These are phyloP conservation scores for Ophiocytium majus DNA, from an alignment of 352 stramenopile genomes.

Conservation along the genomic window DNA sequence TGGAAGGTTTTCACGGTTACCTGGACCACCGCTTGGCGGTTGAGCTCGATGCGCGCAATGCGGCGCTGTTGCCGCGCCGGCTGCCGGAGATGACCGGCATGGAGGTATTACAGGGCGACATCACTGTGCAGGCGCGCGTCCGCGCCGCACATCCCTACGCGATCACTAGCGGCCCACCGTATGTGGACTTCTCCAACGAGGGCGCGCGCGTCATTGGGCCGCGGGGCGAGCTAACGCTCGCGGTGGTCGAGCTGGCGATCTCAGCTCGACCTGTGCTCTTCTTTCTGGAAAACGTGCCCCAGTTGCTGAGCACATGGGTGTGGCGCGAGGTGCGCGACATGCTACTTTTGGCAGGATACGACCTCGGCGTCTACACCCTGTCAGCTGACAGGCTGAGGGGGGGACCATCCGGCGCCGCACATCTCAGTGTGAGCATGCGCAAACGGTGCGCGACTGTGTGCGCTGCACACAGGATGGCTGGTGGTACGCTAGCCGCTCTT, in stretches of 20 bases:
- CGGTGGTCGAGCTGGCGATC: background rate
- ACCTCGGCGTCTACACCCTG: background rate
- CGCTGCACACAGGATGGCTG: background rate
- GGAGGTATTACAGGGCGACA: too few relatives aligned
- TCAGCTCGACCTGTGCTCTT: background rate
- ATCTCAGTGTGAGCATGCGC: background rate
- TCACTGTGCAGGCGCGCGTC: background rate
- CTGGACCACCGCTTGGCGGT: background rate
- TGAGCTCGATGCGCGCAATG: background rate
- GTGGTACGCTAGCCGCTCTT: background rate
- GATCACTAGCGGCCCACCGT: background rate
- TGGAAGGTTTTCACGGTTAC: background rate
- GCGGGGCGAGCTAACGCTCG: background rate
- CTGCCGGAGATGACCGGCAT: background rate
- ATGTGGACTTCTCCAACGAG: background rate
- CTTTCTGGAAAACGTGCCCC: background rate
- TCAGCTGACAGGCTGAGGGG: background rate
- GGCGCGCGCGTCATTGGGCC: background rate
- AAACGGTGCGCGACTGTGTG: background rate
- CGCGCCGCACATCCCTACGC: background rate
- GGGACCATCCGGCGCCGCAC: background rate
- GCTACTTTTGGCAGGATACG: background rate
- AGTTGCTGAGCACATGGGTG: background rate
- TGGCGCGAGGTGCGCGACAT: background rate
- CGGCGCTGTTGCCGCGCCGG: background rate